Base-by-base conservation (phyloP, 2,329 filamentous ascomycete genomes). In the Plenodomus lindquistii region DNA sequence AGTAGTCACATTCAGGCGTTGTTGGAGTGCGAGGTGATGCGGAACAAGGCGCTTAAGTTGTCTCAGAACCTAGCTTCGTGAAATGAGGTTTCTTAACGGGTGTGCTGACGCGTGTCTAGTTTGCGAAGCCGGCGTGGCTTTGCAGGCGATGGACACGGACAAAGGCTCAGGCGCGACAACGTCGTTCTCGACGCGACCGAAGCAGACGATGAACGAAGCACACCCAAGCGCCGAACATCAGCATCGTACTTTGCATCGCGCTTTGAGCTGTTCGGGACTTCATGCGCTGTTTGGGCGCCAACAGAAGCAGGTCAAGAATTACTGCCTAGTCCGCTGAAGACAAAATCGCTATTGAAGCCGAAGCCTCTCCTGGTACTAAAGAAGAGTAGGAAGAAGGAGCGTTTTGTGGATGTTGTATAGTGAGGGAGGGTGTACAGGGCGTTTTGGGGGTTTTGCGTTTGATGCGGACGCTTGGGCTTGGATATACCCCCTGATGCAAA, bases 1-100 rank as follows among this genome's bases (percentile, higher is more conserved):
- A 79, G 83, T 37, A 78, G 78, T 50, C 87, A 91, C 62, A 79
- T 82, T 48, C 69, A 76, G 47, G 79, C 80, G 9, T 73, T 90
- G 47, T 54, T 60, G 42, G 57, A 63, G 51, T 71, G 67, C 44
- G 62, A 66, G 45, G 64, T 67, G 40, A 56, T 67, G n/a, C 54
- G 65, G 8, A 63, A 65, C 38, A 66, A 66, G 51, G 55, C 63
- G 6, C 59, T 64, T 39, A 68, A 65, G 59, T 35, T 63, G 60
- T 60, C 59, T 43, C 56, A 60, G 52, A 48, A 49, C 41, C 52
- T 54, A 36, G 29, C 31, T 37, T 53, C 27, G 27, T 31, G 27
- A 31, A 13, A 31, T 4, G 9, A 31, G 4, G 27, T 8, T 7
- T 8, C 27, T 31, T 31, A 15, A n/a, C 35, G 41, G 39, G 45